phyloP scores from a whole-genome alignment of 306 rosid species.

The Glycyrrhiza uralensis region DNA sequence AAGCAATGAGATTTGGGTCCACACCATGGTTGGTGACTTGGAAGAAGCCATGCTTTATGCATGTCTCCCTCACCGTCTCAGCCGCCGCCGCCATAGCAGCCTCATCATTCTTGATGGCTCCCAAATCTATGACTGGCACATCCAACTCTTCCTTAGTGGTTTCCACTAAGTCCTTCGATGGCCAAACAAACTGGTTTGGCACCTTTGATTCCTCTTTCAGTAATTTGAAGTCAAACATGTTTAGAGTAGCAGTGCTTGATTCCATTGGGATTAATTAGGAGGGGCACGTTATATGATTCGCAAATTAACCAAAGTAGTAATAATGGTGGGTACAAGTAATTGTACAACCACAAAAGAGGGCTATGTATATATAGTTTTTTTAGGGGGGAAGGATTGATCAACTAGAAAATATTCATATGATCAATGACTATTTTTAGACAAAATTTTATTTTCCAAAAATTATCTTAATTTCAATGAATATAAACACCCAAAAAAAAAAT shows the following conservation, averaged over 20 bases:
- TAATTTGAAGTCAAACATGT: slow-evolving; percentile 25
- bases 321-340: too few species aligned
- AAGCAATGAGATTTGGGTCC: slow-evolving; percentile 38
- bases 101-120: slow-evolving; percentile 32
- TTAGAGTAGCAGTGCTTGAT: background rate
- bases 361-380: background rate
- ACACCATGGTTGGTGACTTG: slow-evolving; percentile 66
- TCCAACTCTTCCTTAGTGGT: slow-evolving; percentile 37
- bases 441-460: too few species aligned
- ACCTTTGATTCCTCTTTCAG: slow-evolving; percentile 30
- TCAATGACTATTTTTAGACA: background rate
- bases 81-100: slow-evolving; percentile 32
- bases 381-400: background rate
- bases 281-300: too few species aligned
- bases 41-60: slow-evolving; percentile 64
- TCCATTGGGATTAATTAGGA: slow-evolving; percentile 17
- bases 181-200: slow-evolving; percentile 55
- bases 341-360: background rate
- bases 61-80: slow-evolving; percentile 44
- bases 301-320: too few species aligned
- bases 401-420: background rate
- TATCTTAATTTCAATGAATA: too few species aligned
- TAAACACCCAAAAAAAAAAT: too few species aligned
- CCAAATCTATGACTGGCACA: slow-evolving; percentile 50
- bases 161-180: slow-evolving; percentile 28